Base-by-base conservation (phyloP, 768 basidiomycete genomes). In the Trametes coccinea region DNA sequence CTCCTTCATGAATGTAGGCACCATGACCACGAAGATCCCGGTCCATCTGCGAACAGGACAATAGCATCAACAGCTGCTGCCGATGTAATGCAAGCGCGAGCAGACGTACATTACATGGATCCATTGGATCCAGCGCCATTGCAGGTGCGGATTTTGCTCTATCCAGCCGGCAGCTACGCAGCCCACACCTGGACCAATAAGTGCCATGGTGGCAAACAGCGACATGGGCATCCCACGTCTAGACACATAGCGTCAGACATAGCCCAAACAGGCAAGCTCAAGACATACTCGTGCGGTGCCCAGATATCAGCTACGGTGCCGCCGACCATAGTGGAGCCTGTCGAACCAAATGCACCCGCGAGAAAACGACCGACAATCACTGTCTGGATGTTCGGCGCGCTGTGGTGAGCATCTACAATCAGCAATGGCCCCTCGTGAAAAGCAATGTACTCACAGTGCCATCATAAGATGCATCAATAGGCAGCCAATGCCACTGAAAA, bases 61-160 rank as follows among this genome's bases (percentile, higher is more conserved):
- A 22, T 22, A 22, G 22, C 22, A 22, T 22, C 22, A 22, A 22
- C 22, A 22, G 22, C 22, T 22, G 22, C 22, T 22, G 22, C 22
- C 22, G 22, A 22, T 22, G 22, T 22, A 22, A 22, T 22, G 22
- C 22, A 22, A 22, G 22, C 22, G 22, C 22, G n/a, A 9, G 55
- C 34, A 45, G 10, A 37, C 67, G 56, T 43, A 85, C 87, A 88
- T 89, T 67, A 85, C 76, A 63, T 86, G 84, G 8, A 91, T 80
- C 91, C 90, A 93, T 67, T 92, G 85, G 29, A 95, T 90, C 90
- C 91, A 93, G 30, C 90, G 78, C 90, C 92, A 93, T 63, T 79
- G 78, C 1, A 92, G 70, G 17, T 74, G 74, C 0, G 76, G 69
- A 60, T 84, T 82, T 62, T 82, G 79, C 67, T 90, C 87, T 22